phyloP scores from a whole-genome alignment of 2,329 filamentous ascomycete species.

The Davidsoniella virescens region DNA sequence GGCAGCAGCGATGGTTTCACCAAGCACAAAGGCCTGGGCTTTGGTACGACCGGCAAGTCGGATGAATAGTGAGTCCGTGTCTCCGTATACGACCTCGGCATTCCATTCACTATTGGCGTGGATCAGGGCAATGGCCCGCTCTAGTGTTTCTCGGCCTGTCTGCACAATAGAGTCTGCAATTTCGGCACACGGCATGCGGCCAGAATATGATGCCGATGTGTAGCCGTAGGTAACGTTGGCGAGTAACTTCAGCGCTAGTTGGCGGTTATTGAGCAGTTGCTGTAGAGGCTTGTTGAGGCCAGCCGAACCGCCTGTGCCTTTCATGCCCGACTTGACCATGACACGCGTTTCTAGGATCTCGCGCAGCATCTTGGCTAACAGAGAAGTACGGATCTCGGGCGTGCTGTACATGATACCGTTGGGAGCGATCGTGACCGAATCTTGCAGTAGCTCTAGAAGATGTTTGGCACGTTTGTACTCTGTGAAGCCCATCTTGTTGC shows the following conservation, averaged over 20 bases:
- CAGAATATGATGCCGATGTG: constrained; percentile 90
- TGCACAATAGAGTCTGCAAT: constrained; percentile 98
- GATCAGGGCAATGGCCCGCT: constrained; percentile 83
- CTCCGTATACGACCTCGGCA: constrained; percentile 93
- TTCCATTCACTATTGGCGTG: constrained; percentile 78
- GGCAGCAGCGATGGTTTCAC: constrained; percentile 74
- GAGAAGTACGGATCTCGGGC: constrained; percentile 67
- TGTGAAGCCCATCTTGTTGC: constrained; percentile 54
- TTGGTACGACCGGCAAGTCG: constrained; percentile 74
- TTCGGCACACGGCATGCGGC: constrained; percentile 93
- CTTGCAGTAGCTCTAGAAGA: constrained; percentile 35
- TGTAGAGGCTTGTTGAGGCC: constrained; percentile 28
- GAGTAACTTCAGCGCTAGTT: constrained; percentile 84
- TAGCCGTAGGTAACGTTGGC: constrained; percentile 99
- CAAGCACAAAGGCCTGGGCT: constrained; percentile 81
- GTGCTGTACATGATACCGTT: constrained; percentile 96
- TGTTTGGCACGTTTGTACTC: constrained; percentile 57
- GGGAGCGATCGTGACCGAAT: constrained; percentile 77
- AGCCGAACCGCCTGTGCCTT: background rate
- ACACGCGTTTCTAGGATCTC: constrained; percentile 92
- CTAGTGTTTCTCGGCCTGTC: constrained; percentile 83
- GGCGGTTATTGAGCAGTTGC: constrained; percentile 78
- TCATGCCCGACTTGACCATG: constrained; percentile 95
- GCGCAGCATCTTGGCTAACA: constrained; percentile 89
- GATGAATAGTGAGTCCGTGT: constrained; percentile 90